Evolutionary conservation across 2,329 filamentous ascomycete species (phyloP).

Genomic region (Sarocladiaceae sp.): DNA sequence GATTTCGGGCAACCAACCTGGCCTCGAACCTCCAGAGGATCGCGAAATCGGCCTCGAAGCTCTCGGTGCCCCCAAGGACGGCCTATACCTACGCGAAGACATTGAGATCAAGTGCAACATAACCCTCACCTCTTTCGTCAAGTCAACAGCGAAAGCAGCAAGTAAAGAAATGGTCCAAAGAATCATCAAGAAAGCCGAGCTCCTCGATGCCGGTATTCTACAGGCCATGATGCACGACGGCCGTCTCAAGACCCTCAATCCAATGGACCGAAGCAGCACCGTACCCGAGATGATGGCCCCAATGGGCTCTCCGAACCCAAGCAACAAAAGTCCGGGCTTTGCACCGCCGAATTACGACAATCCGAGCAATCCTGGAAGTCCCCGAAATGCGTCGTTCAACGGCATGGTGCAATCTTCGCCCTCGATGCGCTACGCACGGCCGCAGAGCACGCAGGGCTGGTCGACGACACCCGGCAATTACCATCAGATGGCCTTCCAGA

Average conservation of each 20-base stretch:
- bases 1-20: slow-evolving; percentile 65
- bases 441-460: background rate
- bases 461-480: slow-evolving; percentile 1
- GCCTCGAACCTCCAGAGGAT: slow-evolving; percentile 56
- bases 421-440: slow-evolving; percentile 4
- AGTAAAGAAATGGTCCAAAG: slow-evolving; percentile 64
- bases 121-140: slow-evolving; percentile 60
- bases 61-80: slow-evolving; percentile 58
- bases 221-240: slow-evolving; percentile 58
- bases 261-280: slow-evolving; percentile 42
- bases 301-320: slow-evolving; percentile 7
- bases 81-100: slow-evolving; percentile 65
- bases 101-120: slow-evolving; percentile 69
- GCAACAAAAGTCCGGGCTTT: slow-evolving; percentile 7
- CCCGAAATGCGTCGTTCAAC: slow-evolving; percentile 7
- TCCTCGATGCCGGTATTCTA: slow-evolving; percentile 61
- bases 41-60: slow-evolving; percentile 56
- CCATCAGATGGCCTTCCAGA: slow-evolving; percentile 16
- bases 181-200: slow-evolving; percentile 67
- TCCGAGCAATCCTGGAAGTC: background rate
- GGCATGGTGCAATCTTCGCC: background rate
- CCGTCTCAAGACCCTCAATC: slow-evolving; percentile 55
- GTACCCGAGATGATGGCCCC: slow-evolving; percentile 8
- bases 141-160: slow-evolving; percentile 61
- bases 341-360: slow-evolving; percentile 4